phyloP scores from a whole-genome alignment of 257 asterid genomes.

The Avicennia marina region DNA sequence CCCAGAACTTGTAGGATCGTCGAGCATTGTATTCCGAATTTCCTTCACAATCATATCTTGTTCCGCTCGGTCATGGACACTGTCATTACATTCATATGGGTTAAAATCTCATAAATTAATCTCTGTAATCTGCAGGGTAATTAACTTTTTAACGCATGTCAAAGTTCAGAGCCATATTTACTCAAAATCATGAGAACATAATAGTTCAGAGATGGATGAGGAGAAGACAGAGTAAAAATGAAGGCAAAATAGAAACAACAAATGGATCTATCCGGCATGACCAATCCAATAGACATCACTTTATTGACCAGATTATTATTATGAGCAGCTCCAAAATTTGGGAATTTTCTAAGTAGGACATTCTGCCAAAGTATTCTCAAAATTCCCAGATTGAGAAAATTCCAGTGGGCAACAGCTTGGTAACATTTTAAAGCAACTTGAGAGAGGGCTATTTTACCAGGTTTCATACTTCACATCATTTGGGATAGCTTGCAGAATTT shows the following conservation, averaged over 20 bases:
- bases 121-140: no score
- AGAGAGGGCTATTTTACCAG: constrained; percentile 36
- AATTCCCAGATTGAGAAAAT: no score
- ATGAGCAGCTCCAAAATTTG: no score
- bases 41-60: constrained; percentile 46
- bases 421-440: background rate
- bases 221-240: no score
- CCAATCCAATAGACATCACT: no score
- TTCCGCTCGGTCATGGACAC: constrained; percentile 37
- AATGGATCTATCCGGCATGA: no score
- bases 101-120: constrained; percentile 7
- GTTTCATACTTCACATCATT: constrained; percentile 42
- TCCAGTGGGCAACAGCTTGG: background rate
- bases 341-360: no score
- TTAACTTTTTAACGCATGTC: constrained; percentile 15
- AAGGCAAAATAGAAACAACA: no score
- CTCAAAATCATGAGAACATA: no score
- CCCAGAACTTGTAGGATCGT: constrained; percentile 25
- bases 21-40: constrained; percentile 20
- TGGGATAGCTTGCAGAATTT: constrained; percentile 55
- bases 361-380: no score
- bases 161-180: background rate
- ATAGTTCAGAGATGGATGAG: no score
- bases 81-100: constrained; percentile 32
- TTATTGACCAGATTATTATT: no score